Conservation (phyloP, 2,329 filamentous ascomycete genomes). For the Aspergillaceae sp. region DNA sequence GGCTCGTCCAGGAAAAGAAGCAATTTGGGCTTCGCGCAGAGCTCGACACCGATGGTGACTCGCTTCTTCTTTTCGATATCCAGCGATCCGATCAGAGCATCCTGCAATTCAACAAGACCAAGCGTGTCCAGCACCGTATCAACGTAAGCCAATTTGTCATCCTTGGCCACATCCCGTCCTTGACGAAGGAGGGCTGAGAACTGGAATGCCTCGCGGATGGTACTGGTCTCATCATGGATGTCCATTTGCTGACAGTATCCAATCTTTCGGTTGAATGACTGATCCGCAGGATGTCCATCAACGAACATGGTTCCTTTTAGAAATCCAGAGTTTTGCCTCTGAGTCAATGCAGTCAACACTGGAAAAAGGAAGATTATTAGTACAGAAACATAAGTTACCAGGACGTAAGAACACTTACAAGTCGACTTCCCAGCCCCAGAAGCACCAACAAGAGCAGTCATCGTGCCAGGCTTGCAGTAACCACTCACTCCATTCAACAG, state of each 20-base stretch:
- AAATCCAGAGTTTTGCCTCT: slow-evolving; percentile 55
- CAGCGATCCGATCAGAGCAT: slow-evolving; percentile 53
- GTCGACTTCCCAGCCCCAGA: slow-evolving; percentile 62
- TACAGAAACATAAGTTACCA: neutral
- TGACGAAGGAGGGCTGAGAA: slow-evolving; percentile 57
- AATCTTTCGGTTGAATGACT: slow-evolving; percentile 56
- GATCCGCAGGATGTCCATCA: slow-evolving; percentile 49
- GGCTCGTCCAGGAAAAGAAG: slow-evolving; percentile 61
- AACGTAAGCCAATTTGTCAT: slow-evolving; percentile 55
- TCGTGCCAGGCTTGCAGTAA: slow-evolving; percentile 64
- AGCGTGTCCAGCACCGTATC: slow-evolving; percentile 53
- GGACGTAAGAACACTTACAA: slow-evolving; percentile 11
- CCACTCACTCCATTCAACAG: slow-evolving; percentile 59
- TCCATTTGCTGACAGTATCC: slow-evolving; percentile 63
- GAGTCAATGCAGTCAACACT: slow-evolving; percentile 62
- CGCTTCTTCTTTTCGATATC: slow-evolving; percentile 60
- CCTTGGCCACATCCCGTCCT: slow-evolving; percentile 37
- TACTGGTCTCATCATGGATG: slow-evolving; percentile 57
- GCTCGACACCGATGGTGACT: slow-evolving; percentile 60
- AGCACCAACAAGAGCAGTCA: slow-evolving; percentile 70
- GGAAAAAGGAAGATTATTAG: slow-evolving; percentile 29
- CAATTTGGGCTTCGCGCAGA: slow-evolving; percentile 56
- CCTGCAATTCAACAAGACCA: slow-evolving; percentile 51
- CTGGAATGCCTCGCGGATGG: slow-evolving; percentile 55
- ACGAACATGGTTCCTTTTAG: slow-evolving; percentile 56